phyloP scores from a whole-genome alignment of 2,329 filamentous ascomycete genomes.

The Malbranchea zuffiana region DNA sequence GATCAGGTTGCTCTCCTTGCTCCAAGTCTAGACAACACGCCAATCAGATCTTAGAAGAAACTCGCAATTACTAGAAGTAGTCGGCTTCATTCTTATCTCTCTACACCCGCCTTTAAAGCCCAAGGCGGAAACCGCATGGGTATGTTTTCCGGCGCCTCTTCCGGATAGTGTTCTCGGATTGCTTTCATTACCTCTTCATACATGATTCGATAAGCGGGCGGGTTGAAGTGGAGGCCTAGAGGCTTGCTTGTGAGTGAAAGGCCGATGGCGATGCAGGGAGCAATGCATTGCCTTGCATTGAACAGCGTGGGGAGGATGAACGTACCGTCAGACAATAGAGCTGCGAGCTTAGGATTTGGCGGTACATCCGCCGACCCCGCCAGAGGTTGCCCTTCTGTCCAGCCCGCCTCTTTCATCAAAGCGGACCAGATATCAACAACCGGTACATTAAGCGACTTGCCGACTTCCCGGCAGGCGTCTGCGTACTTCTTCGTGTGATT shows the following conservation, averaged over 20 bases:
- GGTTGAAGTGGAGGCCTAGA: constrained; percentile 48
- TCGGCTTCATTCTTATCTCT: neutral
- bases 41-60: too few relatives aligned
- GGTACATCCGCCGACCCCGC: constrained; percentile 48
- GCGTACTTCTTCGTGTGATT: constrained; percentile 53
- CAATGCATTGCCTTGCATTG: neutral
- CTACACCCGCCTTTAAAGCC: constrained; percentile 19
- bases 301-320: constrained; percentile 3
- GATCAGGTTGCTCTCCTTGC: too few relatives aligned
- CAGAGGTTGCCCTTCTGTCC: constrained; percentile 40
- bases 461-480: constrained; percentile 54
- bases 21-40: too few relatives aligned
- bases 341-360: constrained; percentile 44
- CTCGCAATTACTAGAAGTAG: neutral
- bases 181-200: constrained; percentile 43
- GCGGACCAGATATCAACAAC: constrained; percentile 71
- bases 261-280: too few relatives aligned
- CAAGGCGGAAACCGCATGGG: constrained; percentile 45
- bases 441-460: constrained; percentile 44
- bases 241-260: neutral
- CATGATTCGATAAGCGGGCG: constrained; percentile 46
- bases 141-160: constrained; percentile 43
- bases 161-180: constrained; percentile 44
- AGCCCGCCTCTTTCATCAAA: constrained; percentile 57
- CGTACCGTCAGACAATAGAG: constrained; percentile 48